Conservation (phyloP, 2,329 filamentous ascomycete genomes). For the Polytolypa hystricis region DNA sequence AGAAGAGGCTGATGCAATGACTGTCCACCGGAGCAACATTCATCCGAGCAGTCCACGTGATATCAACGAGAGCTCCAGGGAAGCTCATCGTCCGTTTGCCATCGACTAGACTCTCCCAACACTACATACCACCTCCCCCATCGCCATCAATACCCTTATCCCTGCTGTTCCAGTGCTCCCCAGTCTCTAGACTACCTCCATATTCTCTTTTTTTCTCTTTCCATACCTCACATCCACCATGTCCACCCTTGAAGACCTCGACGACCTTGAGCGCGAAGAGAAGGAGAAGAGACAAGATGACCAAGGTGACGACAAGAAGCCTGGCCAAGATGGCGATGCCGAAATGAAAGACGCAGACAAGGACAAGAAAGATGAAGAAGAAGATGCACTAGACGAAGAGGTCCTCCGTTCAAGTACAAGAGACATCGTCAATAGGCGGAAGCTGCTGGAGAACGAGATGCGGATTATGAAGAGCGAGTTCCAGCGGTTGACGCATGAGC, state of each 20-base stretch:
- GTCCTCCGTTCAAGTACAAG: slow-evolving; percentile 86
- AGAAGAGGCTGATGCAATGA: too few relatives aligned
- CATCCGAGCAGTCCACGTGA: too few relatives aligned
- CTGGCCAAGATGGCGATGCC: slow-evolving; percentile 37
- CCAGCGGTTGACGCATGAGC: slow-evolving; percentile 88
- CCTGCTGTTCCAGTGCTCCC: too few relatives aligned
- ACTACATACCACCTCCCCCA: too few relatives aligned
- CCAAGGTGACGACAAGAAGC: slow-evolving; percentile 41
- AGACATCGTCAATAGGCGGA: slow-evolving; percentile 83
- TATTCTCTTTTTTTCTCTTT: not conserved
- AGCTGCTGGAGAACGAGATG: slow-evolving; percentile 92
- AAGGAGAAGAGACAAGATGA: slow-evolving; percentile 52
- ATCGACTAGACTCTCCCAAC: too few relatives aligned
- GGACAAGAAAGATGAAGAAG: slow-evolving; percentile 62
- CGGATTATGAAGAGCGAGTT: slow-evolving; percentile 98
- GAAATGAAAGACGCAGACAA: slow-evolving; percentile 61
- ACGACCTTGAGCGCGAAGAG: slow-evolving; percentile 71
- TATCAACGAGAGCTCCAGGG: too few relatives aligned
- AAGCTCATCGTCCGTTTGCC: too few relatives aligned
- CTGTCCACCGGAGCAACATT: too few relatives aligned
- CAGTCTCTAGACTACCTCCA: too few relatives aligned
- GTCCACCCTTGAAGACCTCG: slow-evolving; percentile 87
- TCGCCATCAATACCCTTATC: too few relatives aligned
- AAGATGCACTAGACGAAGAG: slow-evolving; percentile 82
- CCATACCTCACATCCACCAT: slow-evolving; percentile 39